Conservation (phyloP, 176 grass and related monocot species). For the Neostapfia colusana region DNA sequence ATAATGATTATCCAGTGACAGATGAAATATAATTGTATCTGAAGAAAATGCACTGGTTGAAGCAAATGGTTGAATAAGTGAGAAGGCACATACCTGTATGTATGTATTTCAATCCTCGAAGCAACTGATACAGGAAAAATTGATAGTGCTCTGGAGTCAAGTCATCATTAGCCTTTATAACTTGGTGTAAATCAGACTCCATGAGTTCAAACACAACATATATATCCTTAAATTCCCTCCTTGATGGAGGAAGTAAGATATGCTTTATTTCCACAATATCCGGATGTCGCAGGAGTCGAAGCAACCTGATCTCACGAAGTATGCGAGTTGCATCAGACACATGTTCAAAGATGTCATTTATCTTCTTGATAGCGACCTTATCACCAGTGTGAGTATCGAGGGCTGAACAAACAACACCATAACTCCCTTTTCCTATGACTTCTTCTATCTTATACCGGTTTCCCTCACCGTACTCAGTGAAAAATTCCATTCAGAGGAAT, state of each 20-base stretch:
- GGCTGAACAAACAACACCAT: conserved; percentile 78
- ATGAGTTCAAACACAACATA: conserved; percentile 89
- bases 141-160: conserved; percentile 79
- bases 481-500: conserved; percentile 55
- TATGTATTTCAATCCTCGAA: conserved; percentile 81
- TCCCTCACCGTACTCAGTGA: conserved; percentile 78
- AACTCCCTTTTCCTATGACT: conserved; percentile 82
- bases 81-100: conserved; percentile 55
- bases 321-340: conserved; percentile 73
- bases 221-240: conserved; percentile 79
- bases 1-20: neutral
- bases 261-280: conserved; percentile 88
- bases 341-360: conserved; percentile 83
- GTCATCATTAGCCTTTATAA: conserved; percentile 82
- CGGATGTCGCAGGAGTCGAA: conserved; percentile 69
- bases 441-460: conserved; percentile 73
- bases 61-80: neutral
- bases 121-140: conserved; percentile 77
- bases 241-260: conserved; percentile 70
- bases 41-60: neutral
- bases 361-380: conserved; percentile 83
- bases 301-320: conserved; percentile 79
- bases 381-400: conserved; percentile 56
- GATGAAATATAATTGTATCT: neutral
- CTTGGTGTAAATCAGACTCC: conserved; percentile 85